Percentiles rank a stretch among this genome's conserved stretches.
These are phyloP conservation scores for Ceratobasidium sp. DNA, from an alignment of 1,284 basidiomycete genomes.

Conservation along the genomic window DNA sequence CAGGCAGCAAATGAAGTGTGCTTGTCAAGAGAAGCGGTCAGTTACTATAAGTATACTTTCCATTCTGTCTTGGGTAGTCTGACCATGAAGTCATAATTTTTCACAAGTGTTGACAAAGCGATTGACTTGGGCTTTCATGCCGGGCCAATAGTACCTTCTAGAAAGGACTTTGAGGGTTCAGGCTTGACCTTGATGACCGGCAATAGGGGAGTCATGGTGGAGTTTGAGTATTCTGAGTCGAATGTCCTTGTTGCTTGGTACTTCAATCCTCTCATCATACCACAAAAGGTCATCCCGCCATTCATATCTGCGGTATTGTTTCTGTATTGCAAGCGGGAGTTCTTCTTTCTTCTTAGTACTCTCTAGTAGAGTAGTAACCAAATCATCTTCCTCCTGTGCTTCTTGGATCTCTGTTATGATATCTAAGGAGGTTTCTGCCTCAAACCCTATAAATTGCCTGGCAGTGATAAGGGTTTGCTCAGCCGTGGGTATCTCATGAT, in stretches of 20 bases:
- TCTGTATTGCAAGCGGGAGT: background rate
- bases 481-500: background rate
- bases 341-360: background rate
- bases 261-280: background rate
- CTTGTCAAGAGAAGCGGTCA: slow-evolving; percentile 51
- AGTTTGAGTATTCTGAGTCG: background rate
- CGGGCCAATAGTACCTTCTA: slow-evolving; percentile 49
- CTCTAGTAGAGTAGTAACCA: background rate
- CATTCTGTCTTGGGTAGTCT: slow-evolving; percentile 54
- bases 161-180: slow-evolving; percentile 42
- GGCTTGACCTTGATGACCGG: no score
- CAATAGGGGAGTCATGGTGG: background rate
- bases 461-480: background rate
- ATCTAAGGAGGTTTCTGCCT: background rate
- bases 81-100: slow-evolving; percentile 58
- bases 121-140: slow-evolving; percentile 10
- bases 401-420: slow-evolving; percentile 11
- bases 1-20: slow-evolving; percentile 39
- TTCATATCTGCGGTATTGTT: background rate
- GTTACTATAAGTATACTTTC: slow-evolving; percentile 58
- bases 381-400: background rate
- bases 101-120: slow-evolving; percentile 52
- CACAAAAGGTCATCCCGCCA: background rate
- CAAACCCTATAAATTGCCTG: background rate
- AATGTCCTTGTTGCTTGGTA: background rate